Conservation (phyloP, 208 protist species). For the Herpetomonas samuelpessoai region DNA sequence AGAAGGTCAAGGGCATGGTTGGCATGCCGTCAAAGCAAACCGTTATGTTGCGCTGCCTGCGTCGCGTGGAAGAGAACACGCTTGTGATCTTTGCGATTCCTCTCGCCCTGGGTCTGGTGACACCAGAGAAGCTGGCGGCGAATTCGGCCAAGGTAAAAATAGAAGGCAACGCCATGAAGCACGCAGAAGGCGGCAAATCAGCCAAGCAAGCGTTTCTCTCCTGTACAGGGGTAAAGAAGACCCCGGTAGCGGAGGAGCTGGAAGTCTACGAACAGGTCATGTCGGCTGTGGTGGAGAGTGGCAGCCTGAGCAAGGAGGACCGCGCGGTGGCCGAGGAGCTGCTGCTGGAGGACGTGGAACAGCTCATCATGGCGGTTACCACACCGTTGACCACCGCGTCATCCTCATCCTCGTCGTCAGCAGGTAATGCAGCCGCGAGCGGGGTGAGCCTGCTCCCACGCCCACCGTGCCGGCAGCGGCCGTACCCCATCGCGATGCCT, state of each 20-base stretch:
- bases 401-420: no score
- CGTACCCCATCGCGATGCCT: slow-evolving; percentile 42
- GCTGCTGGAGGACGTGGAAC: slow-evolving; percentile 61
- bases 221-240: slow-evolving; percentile 59
- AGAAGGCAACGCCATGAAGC: slow-evolving; percentile 35
- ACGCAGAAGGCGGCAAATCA: slow-evolving; percentile 53
- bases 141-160: slow-evolving; percentile 84
- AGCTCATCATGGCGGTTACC: slow-evolving; percentile 66
- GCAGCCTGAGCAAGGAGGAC: slow-evolving; percentile 37
- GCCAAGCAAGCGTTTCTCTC: slow-evolving; percentile 58
- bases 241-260: slow-evolving; percentile 72
- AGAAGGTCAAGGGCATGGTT: slow-evolving; percentile 37
- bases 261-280: slow-evolving; percentile 54
- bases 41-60: slow-evolving; percentile 59
- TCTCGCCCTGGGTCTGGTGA: slow-evolving; percentile 38
- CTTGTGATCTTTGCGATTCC: slow-evolving; percentile 56
- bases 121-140: slow-evolving; percentile 63
- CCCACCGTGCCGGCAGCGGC: slow-evolving; percentile 24
- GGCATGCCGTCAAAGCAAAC: slow-evolving; percentile 65
- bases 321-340: slow-evolving; percentile 54
- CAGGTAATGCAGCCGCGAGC: no score
- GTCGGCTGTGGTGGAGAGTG: slow-evolving; percentile 19
- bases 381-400: not conserved
- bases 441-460: no score
- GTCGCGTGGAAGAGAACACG: slow-evolving; percentile 43